phyloP scores from a whole-genome alignment of 495 filamentous ascomycete species.

The Aspergillus ellipticus region DNA sequence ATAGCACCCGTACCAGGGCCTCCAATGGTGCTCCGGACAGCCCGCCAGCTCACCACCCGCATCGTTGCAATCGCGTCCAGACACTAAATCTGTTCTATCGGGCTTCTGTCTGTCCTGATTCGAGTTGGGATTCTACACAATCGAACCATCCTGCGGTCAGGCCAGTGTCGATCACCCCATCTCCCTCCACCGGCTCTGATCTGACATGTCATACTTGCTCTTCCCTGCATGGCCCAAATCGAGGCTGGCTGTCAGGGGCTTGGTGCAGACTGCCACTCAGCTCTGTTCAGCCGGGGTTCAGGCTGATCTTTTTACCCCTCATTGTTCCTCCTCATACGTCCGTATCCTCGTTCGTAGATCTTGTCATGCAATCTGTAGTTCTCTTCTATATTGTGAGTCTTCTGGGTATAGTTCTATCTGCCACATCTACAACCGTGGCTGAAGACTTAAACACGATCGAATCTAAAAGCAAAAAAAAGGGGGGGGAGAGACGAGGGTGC shows the following conservation, averaged over 20 bases:
- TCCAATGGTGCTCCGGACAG: neutral
- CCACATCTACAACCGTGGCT: too few relatives aligned
- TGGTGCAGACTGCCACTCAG: neutral
- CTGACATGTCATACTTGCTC: neutral
- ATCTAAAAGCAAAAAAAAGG: neutral
- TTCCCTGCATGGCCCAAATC: conserved; percentile 1
- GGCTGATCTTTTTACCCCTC: too few relatives aligned
- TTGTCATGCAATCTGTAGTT: too few relatives aligned
- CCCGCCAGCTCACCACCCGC: neutral
- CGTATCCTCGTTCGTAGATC: too few relatives aligned
- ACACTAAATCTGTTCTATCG: neutral
- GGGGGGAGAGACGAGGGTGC: too few relatives aligned
- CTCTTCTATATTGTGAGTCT: too few relatives aligned
- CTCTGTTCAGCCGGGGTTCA: too few relatives aligned
- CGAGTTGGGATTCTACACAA: neutral
- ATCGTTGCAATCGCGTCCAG: neutral
- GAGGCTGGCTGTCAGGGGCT: neutral
- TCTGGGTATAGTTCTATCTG: too few relatives aligned
- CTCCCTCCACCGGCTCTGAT: neutral
- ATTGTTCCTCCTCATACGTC: too few relatives aligned
- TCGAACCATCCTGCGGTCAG: neutral
- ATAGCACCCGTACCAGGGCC: too few relatives aligned
- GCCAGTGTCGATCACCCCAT: conserved; percentile 1
- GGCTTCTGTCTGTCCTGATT: neutral
- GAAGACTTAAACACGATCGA: too few relatives aligned